Base-by-base conservation (phyloP, 2,329 filamentous ascomycete genomes). In the Fusarium tanahbumbuense region DNA sequence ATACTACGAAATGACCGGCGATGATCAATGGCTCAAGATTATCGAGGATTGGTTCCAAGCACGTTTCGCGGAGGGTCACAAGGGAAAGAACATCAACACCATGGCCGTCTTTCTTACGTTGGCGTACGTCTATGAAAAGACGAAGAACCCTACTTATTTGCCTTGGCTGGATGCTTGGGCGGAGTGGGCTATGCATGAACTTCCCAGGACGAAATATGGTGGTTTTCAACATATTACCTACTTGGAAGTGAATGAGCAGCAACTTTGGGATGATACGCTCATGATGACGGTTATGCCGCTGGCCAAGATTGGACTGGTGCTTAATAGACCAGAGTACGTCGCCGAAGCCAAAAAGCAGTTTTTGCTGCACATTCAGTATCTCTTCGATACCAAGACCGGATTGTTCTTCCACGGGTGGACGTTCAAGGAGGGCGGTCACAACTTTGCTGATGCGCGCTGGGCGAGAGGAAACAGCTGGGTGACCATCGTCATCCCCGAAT, bases 271-370 rank as follows among this genome's bases (percentile, higher is more conserved):
- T 72, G 92, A 95, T 77, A 95, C 92, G 8, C 84, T 95, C 46
- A 94, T 95, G 92, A 95, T 95, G 92, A 94, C 91, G 1, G 92
- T 93, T 8, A 82, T 94, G 79, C 92, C 92, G 3, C 83, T 94
- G 20, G 92, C 92, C 20, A 94, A 94, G 82, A 94, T 94, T 65
- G 92, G 92, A 1, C 85, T 89, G 59, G 82, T 93, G 6, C 85
- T 95, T 5, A 83, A 87, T 65, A 83, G 92, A 3, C 90, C 91
- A 0, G 86, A 91, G 70, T 95, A 95, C 76, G 83, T 94, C 27
- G 90, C 89, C 44, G 92, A 95, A 79, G 92, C 92, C 13, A 93
- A 93, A 81, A 84, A 87, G 10, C 92, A 94, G 78, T 93, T 94
- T 76, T 83, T 94, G 45, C 80, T 93, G 16, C 92, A 94, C 73